A percentile compares a stretch with the other conserved stretches of the same genome.
These are phyloP conservation scores for Dryadomyces quercus-mongolicae DNA, from an alignment of 2,329 filamentous ascomycete genomes.

Conservation along the genomic window DNA sequence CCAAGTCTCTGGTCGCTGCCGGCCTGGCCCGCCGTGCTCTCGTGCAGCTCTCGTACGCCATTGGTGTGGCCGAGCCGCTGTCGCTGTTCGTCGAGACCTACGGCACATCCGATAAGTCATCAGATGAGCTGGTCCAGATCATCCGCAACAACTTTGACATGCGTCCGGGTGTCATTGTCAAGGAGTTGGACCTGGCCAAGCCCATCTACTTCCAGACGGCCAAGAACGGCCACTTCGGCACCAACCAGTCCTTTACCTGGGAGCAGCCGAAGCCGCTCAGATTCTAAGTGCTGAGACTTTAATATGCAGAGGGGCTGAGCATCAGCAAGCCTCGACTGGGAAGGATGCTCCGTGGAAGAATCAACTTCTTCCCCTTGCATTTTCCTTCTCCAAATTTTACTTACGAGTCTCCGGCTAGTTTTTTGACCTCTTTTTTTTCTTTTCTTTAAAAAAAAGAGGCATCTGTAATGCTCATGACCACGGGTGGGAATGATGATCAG, in stretches of 20 bases:
- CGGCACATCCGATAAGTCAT: constrained; percentile 81
- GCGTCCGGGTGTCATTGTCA: constrained; percentile 95
- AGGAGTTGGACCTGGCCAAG: constrained; percentile 86
- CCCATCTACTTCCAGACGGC: constrained; percentile 98
- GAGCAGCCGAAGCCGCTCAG: constrained; percentile 95
- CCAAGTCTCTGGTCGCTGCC: constrained; percentile 89
- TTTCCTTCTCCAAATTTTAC: neutral
- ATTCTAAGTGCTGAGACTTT: constrained; percentile 48
- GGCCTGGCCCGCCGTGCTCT: constrained; percentile 84
- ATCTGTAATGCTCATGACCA: constrained; percentile 11
- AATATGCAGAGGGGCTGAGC: neutral
- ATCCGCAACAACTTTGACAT: constrained; percentile 96
- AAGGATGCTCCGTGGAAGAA: neutral
- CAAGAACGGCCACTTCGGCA: constrained; percentile 98
- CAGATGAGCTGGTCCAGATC: constrained; percentile 89
- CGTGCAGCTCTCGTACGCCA: constrained; percentile 98
- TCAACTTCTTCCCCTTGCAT: constrained; percentile 7
- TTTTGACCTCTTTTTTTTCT: neutral
- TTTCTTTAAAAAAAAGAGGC: neutral
- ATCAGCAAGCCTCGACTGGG: neutral
- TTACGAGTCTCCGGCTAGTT: neutral
- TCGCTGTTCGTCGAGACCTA: constrained; percentile 98
- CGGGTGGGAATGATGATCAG: constrained; percentile 9
- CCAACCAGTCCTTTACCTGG: constrained; percentile 96
- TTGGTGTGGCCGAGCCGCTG: constrained; percentile 94